These are phyloP conservation scores for Mimosa pudica DNA, from an alignment of 306 rosid genomes.

Conservation along the genomic window DNA sequence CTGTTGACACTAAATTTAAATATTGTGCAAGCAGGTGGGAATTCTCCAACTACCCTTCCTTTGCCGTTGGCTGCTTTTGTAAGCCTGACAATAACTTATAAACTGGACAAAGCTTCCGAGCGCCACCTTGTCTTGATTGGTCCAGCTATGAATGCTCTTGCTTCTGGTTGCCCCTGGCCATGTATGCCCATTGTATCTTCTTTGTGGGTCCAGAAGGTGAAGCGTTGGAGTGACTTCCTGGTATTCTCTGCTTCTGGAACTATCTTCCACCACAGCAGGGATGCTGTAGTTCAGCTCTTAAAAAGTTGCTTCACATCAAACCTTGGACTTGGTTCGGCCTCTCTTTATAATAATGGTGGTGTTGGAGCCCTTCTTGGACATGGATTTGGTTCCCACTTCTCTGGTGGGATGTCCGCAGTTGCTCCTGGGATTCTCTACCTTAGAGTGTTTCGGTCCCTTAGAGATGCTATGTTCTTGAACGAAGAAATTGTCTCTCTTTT, in stretches of 20 bases:
- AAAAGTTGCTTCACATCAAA: slow-evolving; percentile 83
- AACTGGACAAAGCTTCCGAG: slow-evolving; percentile 71
- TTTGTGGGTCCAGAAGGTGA: slow-evolving; percentile 82
- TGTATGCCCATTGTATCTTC: slow-evolving; percentile 77
- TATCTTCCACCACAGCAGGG: slow-evolving; percentile 80
- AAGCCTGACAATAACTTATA: slow-evolving; percentile 84
- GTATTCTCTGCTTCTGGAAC: slow-evolving; percentile 77
- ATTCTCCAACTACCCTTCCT: slow-evolving; percentile 77
- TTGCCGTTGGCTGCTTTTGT: slow-evolving; percentile 91
- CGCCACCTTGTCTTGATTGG: slow-evolving; percentile 64
- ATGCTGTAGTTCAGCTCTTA: slow-evolving; percentile 93
- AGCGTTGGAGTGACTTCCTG: slow-evolving; percentile 82
- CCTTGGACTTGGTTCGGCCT: slow-evolving; percentile 67
- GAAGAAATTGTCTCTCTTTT: slow-evolving; percentile 78
- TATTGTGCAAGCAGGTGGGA: slow-evolving; percentile 66
- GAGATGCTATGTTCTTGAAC: slow-evolving; percentile 67
- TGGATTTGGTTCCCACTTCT: slow-evolving; percentile 61
- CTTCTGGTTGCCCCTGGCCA: slow-evolving; percentile 92
- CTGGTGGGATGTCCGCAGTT: slow-evolving; percentile 73
- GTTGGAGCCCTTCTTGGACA: slow-evolving; percentile 86
- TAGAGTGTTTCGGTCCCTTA: slow-evolving; percentile 68
- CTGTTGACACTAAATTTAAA: slow-evolving; percentile 38
- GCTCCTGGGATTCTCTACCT: slow-evolving; percentile 93
- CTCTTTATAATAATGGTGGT: slow-evolving; percentile 57
- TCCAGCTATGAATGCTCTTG: slow-evolving; percentile 70